Evolutionary conservation across 2,329 filamentous ascomycete genomes (phyloP).

Genomic region (Sclerotiophoma versabilis): DNA sequence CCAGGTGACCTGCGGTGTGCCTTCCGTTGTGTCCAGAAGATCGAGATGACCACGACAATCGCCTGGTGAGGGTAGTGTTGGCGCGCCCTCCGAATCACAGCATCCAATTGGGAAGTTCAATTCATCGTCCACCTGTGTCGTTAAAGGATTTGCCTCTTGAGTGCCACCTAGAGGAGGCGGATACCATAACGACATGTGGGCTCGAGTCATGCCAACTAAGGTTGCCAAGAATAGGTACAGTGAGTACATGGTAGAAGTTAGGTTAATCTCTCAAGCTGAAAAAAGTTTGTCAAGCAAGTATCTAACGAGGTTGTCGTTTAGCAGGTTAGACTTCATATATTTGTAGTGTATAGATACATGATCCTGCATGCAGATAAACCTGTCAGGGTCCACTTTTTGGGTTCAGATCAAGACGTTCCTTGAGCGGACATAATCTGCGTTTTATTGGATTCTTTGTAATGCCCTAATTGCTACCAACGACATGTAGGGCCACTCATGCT

Average conservation of each 20-base stretch:
- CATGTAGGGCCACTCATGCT: no score
- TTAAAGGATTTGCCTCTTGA: conserved; percentile 49
- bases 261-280: not conserved
- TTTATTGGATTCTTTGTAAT: no score
- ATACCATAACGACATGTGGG: conserved; percentile 51
- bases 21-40: conserved; percentile 51
- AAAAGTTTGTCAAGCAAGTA: not conserved
- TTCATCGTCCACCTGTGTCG: conserved; percentile 15
- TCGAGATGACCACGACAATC: conserved; percentile 52
- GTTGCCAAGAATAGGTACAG: conserved; percentile 14
- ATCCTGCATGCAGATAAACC: no score
- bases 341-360: no score
- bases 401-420: no score
- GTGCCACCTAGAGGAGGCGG: conserved; percentile 51
- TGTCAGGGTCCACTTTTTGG: no score
- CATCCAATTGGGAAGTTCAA: conserved; percentile 54
- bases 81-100: conserved; percentile 41
- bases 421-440: no score
- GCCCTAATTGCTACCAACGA: no score
- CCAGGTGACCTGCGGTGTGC: conserved; percentile 49
- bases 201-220: conserved; percentile 21
- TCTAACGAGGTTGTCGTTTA: not conserved
- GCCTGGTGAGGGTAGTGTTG: conserved; percentile 28
- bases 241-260: not conserved
- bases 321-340: no score